Evolutionary conservation across 306 rosid species (phyloP).

Genomic region (Cucumis cinereus): DNA sequence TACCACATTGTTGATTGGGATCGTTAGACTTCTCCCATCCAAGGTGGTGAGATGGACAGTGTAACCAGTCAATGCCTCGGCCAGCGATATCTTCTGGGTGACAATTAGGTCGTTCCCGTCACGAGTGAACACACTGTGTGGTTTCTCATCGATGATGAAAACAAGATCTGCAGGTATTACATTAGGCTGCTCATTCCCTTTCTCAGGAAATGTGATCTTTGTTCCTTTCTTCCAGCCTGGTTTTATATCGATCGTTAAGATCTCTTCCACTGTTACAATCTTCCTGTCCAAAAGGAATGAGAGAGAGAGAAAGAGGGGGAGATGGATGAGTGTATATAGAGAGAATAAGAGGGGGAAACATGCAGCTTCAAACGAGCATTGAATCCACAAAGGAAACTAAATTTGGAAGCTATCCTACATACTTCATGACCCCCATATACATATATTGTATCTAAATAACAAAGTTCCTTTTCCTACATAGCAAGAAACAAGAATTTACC

Average conservation of each 20-base stretch:
- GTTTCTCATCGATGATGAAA: slow-evolving; percentile 36
- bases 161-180: slow-evolving; percentile 35
- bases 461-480: not conserved
- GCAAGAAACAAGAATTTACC: not conserved
- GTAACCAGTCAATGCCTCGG: slow-evolving; percentile 41
- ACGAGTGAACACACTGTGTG: slow-evolving; percentile 31
- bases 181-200: slow-evolving; percentile 42
- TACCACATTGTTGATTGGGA: slow-evolving; percentile 38
- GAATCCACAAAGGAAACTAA: not conserved
- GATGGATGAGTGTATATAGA: not conserved
- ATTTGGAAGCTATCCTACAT: not conserved
- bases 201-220: slow-evolving; percentile 50
- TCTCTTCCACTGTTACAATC: slow-evolving; percentile 38
- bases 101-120: slow-evolving; percentile 41
- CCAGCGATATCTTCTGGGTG: slow-evolving; percentile 32
- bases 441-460: not conserved
- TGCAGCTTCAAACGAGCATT: not conserved
- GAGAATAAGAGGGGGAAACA: not conserved
- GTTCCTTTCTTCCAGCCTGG: slow-evolving; percentile 71
- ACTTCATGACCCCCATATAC: not conserved
- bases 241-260: slow-evolving; percentile 39
- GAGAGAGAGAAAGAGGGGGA: not conserved
- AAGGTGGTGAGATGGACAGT: slow-evolving; percentile 39
- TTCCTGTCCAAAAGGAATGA: slow-evolving; percentile 12
- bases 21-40: slow-evolving; percentile 36